phyloP scores from a whole-genome alignment of 257 asterid genomes.

The Scutellaria minor region DNA sequence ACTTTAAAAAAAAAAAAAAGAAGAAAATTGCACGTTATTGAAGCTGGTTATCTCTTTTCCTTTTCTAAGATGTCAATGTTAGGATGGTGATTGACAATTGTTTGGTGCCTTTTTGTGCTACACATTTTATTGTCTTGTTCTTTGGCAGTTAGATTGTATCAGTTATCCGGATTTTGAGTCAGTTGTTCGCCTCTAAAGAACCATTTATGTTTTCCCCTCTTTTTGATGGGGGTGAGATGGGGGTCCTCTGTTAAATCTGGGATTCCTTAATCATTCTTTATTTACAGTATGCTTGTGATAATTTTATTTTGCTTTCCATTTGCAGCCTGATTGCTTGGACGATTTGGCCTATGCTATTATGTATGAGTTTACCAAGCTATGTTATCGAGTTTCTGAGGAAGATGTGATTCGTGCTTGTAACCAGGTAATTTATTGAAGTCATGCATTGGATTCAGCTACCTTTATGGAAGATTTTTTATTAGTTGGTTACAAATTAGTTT shows the following conservation, averaged over 20 bases:
- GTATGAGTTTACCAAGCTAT: constrained; percentile 67
- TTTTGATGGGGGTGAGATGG: background rate
- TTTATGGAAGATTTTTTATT: constrained; percentile 4
- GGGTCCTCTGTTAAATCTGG: background rate
- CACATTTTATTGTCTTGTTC: background rate
- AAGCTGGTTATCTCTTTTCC: background rate
- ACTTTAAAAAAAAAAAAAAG: too few relatives aligned
- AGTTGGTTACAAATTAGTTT: background rate
- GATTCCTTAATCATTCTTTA: background rate
- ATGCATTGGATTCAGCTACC: background rate
- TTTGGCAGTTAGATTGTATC: background rate
- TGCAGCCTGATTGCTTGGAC: constrained; percentile 85
- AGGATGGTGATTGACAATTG: background rate
- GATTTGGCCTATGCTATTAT: constrained; percentile 79
- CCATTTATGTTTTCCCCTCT: background rate
- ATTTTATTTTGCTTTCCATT: constrained; percentile 12
- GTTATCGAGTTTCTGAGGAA: constrained; percentile 70
- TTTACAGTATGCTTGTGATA: background rate
- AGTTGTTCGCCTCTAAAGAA: constrained; percentile 3
- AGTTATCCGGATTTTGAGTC: constrained; percentile 1
- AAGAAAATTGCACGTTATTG: background rate
- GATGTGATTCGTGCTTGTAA: constrained; percentile 87
- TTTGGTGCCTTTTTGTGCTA: background rate
- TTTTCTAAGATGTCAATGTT: background rate
- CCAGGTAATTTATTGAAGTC: constrained; percentile 52